Base-by-base conservation (phyloP, 192 early-diverging fungal genomes). In the Coemansia sp. region DNA sequence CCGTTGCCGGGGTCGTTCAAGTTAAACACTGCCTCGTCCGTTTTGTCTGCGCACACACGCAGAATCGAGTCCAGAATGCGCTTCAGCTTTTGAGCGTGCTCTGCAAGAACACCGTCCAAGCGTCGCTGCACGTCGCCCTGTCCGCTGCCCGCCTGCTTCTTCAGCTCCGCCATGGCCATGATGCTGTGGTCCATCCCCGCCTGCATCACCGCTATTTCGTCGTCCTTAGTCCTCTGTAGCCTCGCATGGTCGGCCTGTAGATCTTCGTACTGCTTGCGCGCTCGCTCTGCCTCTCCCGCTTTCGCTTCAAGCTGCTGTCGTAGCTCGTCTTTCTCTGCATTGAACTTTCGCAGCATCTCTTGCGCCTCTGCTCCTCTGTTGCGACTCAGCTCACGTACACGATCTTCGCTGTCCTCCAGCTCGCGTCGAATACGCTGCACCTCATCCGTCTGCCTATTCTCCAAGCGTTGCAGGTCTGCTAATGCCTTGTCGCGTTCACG, bases 1-100 rank as follows among this genome's bases (percentile, higher is more conserved):
- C 87, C 85, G 55, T 91, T 88, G 19, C 88, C 85, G 20, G 94
- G 89, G 27, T 88, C 84, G 68, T 93, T 92, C 20, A 96, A 76
- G 56, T 94, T 88, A 67, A 94, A 95, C 23, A 95, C 85, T 10
- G 93, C 86, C 68, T 98, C 95, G 64, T 95, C 90, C 30, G 96
- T 88, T 74, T 92, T 93, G 74, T 87, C 84, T 27, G 93, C 88
- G 74, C 94, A 96, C 27, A 92, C 87, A 27, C 88, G 86, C 62
- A 98, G 78, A 55, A 98, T 91, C 23, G 90, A 90, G 68, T 98
- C 94, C 54, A 93, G 70, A 67, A 93, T 92, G 59, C 88, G 84
- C 69, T 89, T 87, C 14, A 93, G 77, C 69, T 89, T 87, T 52
- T 78, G 84, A 19, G 83, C 75, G 64, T 93, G 88, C 54, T 90